Percentiles rank a stretch among this genome's conserved stretches.
Evolutionary conservation across 2,329 filamentous ascomycete genomes (phyloP).

Genomic region (Davidsoniella neocaledoniae): DNA sequence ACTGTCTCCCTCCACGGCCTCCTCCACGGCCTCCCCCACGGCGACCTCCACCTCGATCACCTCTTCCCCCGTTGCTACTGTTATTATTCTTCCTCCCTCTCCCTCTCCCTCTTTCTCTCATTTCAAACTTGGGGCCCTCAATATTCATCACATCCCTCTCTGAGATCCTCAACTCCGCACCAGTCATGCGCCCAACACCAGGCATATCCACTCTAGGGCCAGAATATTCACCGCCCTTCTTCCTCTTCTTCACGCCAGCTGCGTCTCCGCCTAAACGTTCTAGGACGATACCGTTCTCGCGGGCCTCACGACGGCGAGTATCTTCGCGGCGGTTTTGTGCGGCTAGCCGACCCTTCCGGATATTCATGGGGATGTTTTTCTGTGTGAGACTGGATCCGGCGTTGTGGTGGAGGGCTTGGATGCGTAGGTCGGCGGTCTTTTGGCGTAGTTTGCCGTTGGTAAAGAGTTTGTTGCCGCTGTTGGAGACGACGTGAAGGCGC

Average conservation of each 20-base stretch:
- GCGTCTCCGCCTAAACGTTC: constrained; percentile 34
- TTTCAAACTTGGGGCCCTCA: constrained; percentile 28
- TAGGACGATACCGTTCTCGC: constrained; percentile 78
- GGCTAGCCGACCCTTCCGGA: constrained; percentile 66
- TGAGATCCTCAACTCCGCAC: constrained; percentile 64
- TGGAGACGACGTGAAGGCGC: constrained; percentile 23
- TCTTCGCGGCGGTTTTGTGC: constrained; percentile 50
- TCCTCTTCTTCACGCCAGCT: constrained; percentile 21
- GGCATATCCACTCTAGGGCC: constrained; percentile 56
- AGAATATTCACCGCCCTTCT: constrained; percentile 25
- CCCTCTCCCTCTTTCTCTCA: constrained; percentile 13
- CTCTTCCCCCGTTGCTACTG: constrained; percentile 24
- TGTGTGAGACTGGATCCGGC: constrained; percentile 62
- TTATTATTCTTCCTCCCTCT: constrained; percentile 17
- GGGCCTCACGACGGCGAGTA: constrained; percentile 59
- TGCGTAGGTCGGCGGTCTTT: constrained; percentile 67
- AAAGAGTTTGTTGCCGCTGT: constrained; percentile 25
- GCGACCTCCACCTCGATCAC: constrained; percentile 14
- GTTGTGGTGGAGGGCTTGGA: constrained; percentile 52
- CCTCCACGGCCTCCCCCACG: neutral
- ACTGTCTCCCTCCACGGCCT: neutral
- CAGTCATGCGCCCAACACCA: constrained; percentile 61
- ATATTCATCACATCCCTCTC: constrained; percentile 60
- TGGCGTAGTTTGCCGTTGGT: constrained; percentile 54
- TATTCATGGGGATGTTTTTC: constrained; percentile 74